Conservation (phyloP, 768 basidiomycete genomes). For the Mycena chlorophos region DNA sequence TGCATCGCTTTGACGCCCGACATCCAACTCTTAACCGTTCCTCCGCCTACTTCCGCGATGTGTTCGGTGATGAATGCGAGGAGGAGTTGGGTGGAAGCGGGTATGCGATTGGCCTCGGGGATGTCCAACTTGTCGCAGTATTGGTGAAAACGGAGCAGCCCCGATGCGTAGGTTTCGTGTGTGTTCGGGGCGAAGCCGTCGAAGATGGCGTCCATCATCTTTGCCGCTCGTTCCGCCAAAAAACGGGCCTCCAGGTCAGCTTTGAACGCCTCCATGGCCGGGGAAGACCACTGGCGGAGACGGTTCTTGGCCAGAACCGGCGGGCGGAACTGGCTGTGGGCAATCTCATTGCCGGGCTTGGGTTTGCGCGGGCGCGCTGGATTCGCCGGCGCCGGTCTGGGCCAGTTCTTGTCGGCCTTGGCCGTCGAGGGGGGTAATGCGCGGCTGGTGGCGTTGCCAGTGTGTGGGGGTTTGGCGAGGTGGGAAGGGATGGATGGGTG, state of each 20-base stretch:
- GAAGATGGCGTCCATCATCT: no score
- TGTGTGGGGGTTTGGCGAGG: no score
- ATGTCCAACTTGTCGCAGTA: constrained; percentile 36
- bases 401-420: constrained; percentile 1
- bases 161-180: no score
- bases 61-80: constrained; percentile 26
- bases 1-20: constrained; percentile 39
- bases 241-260: no score
- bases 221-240: no score
- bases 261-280: no score
- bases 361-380: not conserved
- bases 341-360: not conserved
- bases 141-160: constrained; percentile 36
- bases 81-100: constrained; percentile 32
- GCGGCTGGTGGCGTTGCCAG: no score
- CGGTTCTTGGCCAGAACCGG: not conserved
- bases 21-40: constrained; percentile 34
- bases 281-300: no score
- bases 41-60: constrained; percentile 15
- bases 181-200: no score
- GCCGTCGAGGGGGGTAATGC: no score
- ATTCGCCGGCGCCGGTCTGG: not conserved
- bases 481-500: no score
- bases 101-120: constrained; percentile 32
- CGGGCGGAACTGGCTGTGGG: not conserved